These are phyloP conservation scores for Yamadazyma kanchanaburiensis DNA, from an alignment of 1,139 yeast species.

Conservation along the genomic window DNA sequence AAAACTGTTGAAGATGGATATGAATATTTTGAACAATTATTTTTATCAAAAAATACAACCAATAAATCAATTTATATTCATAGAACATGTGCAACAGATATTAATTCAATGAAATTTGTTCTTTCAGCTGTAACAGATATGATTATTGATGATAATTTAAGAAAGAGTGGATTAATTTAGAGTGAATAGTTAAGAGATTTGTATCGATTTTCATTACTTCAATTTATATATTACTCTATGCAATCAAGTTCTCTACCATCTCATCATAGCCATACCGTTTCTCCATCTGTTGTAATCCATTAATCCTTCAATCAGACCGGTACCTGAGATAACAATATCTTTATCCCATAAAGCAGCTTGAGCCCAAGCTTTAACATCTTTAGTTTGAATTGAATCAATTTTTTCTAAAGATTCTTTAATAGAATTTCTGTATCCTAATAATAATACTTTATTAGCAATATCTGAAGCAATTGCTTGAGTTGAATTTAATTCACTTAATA, in stretches of 20 bases:
- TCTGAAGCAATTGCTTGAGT: constrained; percentile 51
- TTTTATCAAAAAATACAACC: constrained; percentile 59
- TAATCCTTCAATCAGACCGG: constrained; percentile 81
- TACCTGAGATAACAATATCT: constrained; percentile 77
- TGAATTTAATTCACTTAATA: constrained; percentile 46
- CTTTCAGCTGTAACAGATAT: constrained; percentile 90
- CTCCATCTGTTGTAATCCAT: constrained; percentile 82
- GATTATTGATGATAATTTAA: constrained; percentile 78
- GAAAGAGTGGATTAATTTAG: constrained; percentile 76
- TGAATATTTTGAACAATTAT: constrained; percentile 63
- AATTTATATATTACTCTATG: constrained; percentile 2
- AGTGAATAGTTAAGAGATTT: constrained; percentile 1
- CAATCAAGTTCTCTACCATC: constrained; percentile 48
- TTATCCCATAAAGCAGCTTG: constrained; percentile 74
- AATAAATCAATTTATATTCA: constrained; percentile 83
- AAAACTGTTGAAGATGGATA: constrained; percentile 65
- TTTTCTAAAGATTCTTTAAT: constrained; percentile 55
- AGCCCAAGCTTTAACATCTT: constrained; percentile 71
- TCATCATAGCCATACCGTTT: constrained; percentile 85
- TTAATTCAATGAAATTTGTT: constrained; percentile 82
- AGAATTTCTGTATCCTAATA: constrained; percentile 60
- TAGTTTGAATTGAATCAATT: constrained; percentile 61
- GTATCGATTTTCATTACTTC: background rate
- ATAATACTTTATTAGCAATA: constrained; percentile 59
- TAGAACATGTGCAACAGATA: constrained; percentile 94